Evolutionary conservation across 2,329 filamentous ascomycete species (phyloP).

Genomic region (Ophiostoma ulmi): DNA sequence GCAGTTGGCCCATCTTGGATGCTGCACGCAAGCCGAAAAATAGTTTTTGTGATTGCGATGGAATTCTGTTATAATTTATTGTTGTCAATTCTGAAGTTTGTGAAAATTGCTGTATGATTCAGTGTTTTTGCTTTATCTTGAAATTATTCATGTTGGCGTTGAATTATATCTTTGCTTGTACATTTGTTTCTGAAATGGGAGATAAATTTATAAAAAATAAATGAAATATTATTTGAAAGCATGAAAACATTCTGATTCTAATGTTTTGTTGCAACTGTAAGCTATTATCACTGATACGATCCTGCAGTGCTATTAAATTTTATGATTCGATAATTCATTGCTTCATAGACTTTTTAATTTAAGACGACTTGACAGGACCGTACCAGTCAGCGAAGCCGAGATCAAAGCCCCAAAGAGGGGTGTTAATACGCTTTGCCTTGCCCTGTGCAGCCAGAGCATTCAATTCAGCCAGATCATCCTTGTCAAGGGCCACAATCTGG

Average conservation of each 20-base stretch:
- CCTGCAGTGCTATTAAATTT: not conserved
- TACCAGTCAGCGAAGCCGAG: constrained; percentile 23
- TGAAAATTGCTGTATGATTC: no score
- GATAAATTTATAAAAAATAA: no score
- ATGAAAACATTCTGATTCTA: no score
- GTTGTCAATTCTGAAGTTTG: not conserved
- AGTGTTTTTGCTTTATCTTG: no score
- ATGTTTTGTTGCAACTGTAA: no score
- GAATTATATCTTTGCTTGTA: no score
- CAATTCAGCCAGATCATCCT: constrained; percentile 14
- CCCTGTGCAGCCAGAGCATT: constrained; percentile 19
- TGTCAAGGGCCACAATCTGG: constrained; percentile 28
- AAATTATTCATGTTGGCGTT: no score
- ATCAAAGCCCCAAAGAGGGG: constrained; percentile 20
- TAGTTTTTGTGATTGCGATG: not conserved
- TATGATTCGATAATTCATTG: not conserved
- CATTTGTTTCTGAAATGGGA: no score
- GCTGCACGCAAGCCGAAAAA: not conserved
- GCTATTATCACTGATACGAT: no score
- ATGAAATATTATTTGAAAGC: no score
- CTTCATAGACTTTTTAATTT: not conserved
- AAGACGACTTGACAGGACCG: constrained; percentile 15
- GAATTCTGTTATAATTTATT: not conserved
- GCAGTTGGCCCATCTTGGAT: not conserved
- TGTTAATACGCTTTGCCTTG: constrained; percentile 21